Evolutionary conservation across 2,329 filamentous ascomycete species (phyloP), one percentile per base, ranked within the genome.

Genomic region (Cladophialophora chaetospira): DNA sequence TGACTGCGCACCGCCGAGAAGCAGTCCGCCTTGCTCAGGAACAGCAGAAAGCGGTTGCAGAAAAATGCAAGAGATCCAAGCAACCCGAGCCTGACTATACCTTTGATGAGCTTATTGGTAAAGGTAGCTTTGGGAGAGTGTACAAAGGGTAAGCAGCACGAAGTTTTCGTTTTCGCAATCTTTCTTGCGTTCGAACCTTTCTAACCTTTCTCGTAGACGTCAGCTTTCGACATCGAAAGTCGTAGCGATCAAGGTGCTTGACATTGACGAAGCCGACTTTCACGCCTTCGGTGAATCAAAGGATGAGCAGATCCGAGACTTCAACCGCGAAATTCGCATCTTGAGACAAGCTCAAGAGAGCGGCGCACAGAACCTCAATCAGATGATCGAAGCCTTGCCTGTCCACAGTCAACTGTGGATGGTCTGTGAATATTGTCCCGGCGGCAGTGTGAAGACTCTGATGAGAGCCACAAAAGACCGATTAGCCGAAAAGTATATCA

Each of bases 391-490:
- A 64, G 83, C 84, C 0, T 80, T 85, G 42, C 79, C 82, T 3
- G 79, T 86, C 19, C 82, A 86, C 63, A 83, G 82, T 49, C 83
- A 87, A 64, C 72, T 87, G 19, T 87, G 84, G 84, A 79, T 87
- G 60, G 78, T 87, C 53, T 85, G 81, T 69, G 84, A 87, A 67
- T 86, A 86, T 67, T 85, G 83, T 60, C 84, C 84, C 23, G 84
- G 84, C 63, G 84, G 84, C 50, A 87, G 84, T 70, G 79, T 87
- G 5, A 79, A 83, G 57, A 87, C 84, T 6, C 67, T 87, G 65
- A 79, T 79, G 76, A 70, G 77, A 55, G 76, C 77, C 23, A 78
- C 76, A 19, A 72, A 71, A 28, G 74, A 78, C 61, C 74, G 69
- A 53, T 72, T 87, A 2, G 79, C 82, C 25, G 84, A 87, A 63